A percentile compares a stretch with the other conserved stretches of the same genome.
phyloP scores from a whole-genome alignment of 257 asterid genomes.

The Fraxinus cuspidata region DNA sequence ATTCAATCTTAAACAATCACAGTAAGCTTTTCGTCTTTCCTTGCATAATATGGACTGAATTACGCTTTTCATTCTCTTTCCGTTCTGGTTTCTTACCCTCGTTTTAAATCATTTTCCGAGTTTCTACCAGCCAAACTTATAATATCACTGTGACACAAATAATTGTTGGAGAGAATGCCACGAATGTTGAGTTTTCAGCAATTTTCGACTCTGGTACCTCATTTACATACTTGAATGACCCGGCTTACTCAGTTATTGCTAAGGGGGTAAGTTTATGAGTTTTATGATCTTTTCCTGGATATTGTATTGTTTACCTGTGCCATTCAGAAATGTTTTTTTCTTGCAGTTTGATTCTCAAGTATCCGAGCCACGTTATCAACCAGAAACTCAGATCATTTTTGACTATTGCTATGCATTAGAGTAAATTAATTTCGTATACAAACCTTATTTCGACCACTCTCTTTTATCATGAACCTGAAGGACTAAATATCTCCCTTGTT shows the following conservation, averaged over 20 bases:
- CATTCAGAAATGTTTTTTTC: conserved; percentile 13
- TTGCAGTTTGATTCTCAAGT: conserved; percentile 70
- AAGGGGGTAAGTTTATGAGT: conserved; percentile 52
- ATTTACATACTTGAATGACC: conserved; percentile 81
- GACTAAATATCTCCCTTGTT: conserved; percentile 24
- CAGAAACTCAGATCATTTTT: conserved; percentile 51
- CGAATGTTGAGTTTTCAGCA: conserved; percentile 57
- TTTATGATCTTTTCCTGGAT: neutral
- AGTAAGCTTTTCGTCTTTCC: conserved; percentile 46
- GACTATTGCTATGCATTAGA: conserved; percentile 75
- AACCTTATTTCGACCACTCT: neutral
- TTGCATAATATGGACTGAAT: neutral
- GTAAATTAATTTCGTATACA: conserved; percentile 31
- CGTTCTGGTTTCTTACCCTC: conserved; percentile 39
- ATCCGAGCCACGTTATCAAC: conserved; percentile 55
- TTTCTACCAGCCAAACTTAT: conserved; percentile 64
- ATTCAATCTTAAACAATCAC: conserved; percentile 54
- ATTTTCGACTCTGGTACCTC: conserved; percentile 97
- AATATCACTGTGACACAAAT: conserved; percentile 75
- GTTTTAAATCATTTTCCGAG: neutral
- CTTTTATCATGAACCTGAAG: conserved; percentile 9
- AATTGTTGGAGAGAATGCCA: conserved; percentile 53
- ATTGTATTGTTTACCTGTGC: neutral
- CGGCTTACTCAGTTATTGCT: conserved; percentile 66
- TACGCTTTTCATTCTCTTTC: conserved; percentile 29